Base-by-base conservation (phyloP, 1,284 basidiomycete species). In the Rhodotorula sp. region DNA sequence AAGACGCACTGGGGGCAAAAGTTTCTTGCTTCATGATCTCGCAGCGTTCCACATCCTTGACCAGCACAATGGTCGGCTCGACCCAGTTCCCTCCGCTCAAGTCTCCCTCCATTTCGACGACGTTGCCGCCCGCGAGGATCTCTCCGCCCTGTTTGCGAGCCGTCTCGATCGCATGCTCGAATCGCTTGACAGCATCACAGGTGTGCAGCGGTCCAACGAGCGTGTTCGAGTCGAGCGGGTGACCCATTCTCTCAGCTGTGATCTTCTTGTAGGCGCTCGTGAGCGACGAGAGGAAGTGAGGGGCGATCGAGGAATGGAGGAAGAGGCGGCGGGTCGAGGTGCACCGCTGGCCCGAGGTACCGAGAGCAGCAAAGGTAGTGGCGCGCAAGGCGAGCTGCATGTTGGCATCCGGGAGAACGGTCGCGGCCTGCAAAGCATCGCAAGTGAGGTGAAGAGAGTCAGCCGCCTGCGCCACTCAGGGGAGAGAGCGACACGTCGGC, bases 311-410 rank as follows among this genome's bases (percentile, higher is more conserved):
- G 57, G 87, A 87, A 81, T 98, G 95, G 68, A 97, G 85, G 82
- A 92, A 91, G 19, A 97, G 86, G 67, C 95, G 86, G 64, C 95
- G 87, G 1, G 94, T 97, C 28, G 93, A 90, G 1, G 95, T 97
- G 83, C 95, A 98, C 47, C 95, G 86, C 80, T 97, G 95, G 31
- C 95, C 95, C 48, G 92, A 91, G 56, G 95, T 97, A 57, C 95
- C 95, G 61, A 97, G 89, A 38, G 94, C 92, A 49, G 93, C 92
- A 83, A 98, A 97, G 80, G 94, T 92, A 28, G 95, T 88, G 0
- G 90, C 87, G 57, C 92, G 91, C 23, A 97, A 86, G 45, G 95
- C 94, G 73, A 95, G 86, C 26, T 87, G 86, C 47, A 97, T 85
- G 82, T 97, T 93, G 43, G 95, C 95, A 83, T 97, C 94, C 65